Base-by-base conservation (phyloP, 495 filamentous ascomycete species). In the Neurospora africana region DNA sequence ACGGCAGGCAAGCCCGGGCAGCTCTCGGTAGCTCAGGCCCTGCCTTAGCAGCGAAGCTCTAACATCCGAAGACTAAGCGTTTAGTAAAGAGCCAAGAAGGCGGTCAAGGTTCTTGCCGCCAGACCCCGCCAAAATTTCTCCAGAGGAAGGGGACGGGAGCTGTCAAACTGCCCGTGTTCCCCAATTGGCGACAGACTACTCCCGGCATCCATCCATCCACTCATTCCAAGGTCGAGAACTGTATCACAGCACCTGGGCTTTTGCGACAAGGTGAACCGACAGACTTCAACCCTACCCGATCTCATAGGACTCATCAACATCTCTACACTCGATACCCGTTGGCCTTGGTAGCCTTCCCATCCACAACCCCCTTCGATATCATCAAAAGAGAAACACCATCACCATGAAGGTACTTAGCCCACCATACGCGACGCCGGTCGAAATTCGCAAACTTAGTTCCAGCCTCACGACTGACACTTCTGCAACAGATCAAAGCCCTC, bases 401-500 rank as follows among this genome's bases (percentile, higher is more conserved):
- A 44, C 7, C 35, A 72, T 72, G 93, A 97, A 65, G 27, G 53
- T 65, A 65, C 13, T 33, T 35, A 4, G 27, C 53, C 53, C 17
- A 65, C 53, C 30, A 65, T 65, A 65, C 53, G 53, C 30, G 53
- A 65, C 15, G 3, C 15, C 53, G 5, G 10, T 19, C 15, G 9
- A 33, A 1, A 35, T 19, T 33, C 27, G 53, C 27, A 65, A 2
- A 65, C 53, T 3, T 17, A 33, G 3, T 65, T 4, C 53, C 23
- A 30, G 53, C 6, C 53, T 33, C 53, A 65, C 27, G 1, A 72
- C 72, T 76, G 68, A 76, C 70, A 23, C 19, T 41, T 8, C 35
- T 0, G 11, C n/a, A 19, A 40, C 40, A 97, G 89, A 92, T 98
- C 78, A 97, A 97, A 86, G 91, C 94, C 43, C 91, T 98, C 78